A percentile compares a stretch with the other conserved stretches of the same genome.
These are phyloP conservation scores for Coprinopsis cinerea DNA, from an alignment of 768 basidiomycete genomes.

Conservation along the genomic window DNA sequence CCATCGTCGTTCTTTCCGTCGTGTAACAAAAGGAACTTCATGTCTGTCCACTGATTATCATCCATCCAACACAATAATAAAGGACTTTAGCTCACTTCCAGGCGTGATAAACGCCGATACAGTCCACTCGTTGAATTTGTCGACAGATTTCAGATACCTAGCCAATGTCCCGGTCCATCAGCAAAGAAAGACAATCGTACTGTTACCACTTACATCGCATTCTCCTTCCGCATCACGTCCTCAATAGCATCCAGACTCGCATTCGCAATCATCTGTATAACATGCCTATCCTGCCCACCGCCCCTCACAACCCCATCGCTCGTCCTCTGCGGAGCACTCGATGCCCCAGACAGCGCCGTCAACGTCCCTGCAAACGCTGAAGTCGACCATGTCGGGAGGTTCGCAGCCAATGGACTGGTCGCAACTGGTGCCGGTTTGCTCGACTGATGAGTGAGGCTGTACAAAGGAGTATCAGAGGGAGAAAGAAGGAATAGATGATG, in stretches of 20 bases:
- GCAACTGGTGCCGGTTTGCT: constrained; percentile 59
- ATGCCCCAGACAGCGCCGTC: constrained; percentile 81
- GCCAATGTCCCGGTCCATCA: constrained; percentile 7
- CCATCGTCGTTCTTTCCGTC: constrained; percentile 97
- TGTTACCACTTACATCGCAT: constrained; percentile 55
- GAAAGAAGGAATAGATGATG: constrained; percentile 84
- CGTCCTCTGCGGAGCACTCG: constrained; percentile 65
- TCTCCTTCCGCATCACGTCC: constrained; percentile 82
- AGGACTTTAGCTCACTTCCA: constrained; percentile 62
- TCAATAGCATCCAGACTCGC: constrained; percentile 93
- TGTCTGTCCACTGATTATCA: constrained; percentile 50
- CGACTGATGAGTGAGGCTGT: constrained; percentile 78
- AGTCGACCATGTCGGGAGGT: constrained; percentile 86
- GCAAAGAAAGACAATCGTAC: constrained; percentile 1
- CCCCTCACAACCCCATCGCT: constrained; percentile 66
- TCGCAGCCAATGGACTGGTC: constrained; percentile 69
- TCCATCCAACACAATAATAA: background rate
- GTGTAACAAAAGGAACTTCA: constrained; percentile 92
- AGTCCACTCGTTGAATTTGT: constrained; percentile 99
- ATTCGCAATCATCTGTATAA: constrained; percentile 99
- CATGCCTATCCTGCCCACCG: constrained; percentile 83
- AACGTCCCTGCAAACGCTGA: constrained; percentile 88
- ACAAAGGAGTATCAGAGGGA: constrained; percentile 82
- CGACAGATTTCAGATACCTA: constrained; percentile 94
- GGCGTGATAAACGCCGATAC: constrained; percentile 95